Base-by-base conservation (phyloP, 495 filamentous ascomycete species). In the Talaromyces nanjingensis region DNA sequence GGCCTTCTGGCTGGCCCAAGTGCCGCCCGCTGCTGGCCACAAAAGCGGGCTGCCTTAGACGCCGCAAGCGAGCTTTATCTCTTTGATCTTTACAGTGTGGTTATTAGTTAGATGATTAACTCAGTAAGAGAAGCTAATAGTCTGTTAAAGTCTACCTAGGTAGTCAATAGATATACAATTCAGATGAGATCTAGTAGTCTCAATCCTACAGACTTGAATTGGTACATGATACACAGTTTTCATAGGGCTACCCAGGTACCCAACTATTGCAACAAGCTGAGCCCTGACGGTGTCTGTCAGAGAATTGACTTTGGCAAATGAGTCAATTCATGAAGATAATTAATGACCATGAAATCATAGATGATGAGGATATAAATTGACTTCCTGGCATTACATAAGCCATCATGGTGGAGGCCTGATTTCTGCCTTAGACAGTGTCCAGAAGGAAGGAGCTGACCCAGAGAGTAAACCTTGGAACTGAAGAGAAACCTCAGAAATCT, bases 1-100 rank as follows among this genome's bases (percentile, higher is more conserved):
- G 75, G 70, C 65, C 67, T 74, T 25, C 74, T 77, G 76, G 73
- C 69, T 79, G 76, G 77, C 74, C 74, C 70, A 72, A 71, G 66
- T 77, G 74, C 74, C 77, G 67, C 68, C 53, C 27, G 22, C 27
- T 6, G 7, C 49, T 68, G 66, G 75, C 74, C 73, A 75, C 77
- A 77, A 77, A 68, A 68, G 71, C 58, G 58, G 58, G 58, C 31
- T n/a, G 12, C n/a, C 27, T 74, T 77, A 80, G 73, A 69, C 77
- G 77, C 77, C 69, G 70, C 69, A 66, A 66, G 65, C 65, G 65
- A 63, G 65, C 34, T 42, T 8, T 31, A 12, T 54, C 49, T 54
- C 6, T 52, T 37, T 12, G 9, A 5, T 37, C 33, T 37, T 37
- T 37, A 45, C 8, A 45, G n/a, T 20, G 8, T 49, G 1, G 12